Conservation (phyloP, 768 basidiomycete species). For the Boletus reticuloceps region DNA sequence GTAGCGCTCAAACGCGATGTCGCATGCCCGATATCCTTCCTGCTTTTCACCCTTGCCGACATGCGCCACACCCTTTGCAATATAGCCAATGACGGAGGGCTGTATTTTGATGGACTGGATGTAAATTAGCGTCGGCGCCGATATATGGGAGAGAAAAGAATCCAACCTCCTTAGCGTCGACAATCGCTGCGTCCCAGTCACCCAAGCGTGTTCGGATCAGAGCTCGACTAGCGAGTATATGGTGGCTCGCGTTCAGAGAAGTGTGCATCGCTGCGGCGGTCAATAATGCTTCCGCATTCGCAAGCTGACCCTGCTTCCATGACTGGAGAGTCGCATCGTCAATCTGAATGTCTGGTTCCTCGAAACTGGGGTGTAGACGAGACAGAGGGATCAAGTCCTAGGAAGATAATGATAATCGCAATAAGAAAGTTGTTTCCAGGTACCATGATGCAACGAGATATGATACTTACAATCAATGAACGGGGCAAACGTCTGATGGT, state of each 20-base stretch:
- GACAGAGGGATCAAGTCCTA: not conserved
- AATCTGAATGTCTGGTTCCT: not conserved
- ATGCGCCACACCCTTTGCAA: constrained; percentile 1
- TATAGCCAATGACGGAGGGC: constrained; percentile 1
- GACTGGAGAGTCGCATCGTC: not conserved
- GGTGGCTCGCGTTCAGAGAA: not conserved
- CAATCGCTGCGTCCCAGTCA: not conserved
- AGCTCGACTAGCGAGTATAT: not conserved
- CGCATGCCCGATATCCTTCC: not conserved
- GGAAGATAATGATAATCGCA: no score
- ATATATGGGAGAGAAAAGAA: no score
- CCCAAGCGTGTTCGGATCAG: not conserved
- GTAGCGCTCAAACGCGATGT: not conserved
- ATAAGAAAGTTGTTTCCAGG: not conserved
- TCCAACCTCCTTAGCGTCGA: constrained; percentile 1
- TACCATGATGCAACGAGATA: not conserved
- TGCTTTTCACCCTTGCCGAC: not conserved
- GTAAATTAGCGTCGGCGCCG: not conserved
- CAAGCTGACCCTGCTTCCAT: not conserved
- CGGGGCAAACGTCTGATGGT: not conserved
- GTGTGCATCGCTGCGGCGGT: not conserved
- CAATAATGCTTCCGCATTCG: not conserved
- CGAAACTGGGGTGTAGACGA: not conserved
- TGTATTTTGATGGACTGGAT: not conserved
- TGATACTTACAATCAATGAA: not conserved